These are phyloP conservation scores for Carex littledalei DNA, from an alignment of 176 grass and related monocot species.

Conservation along the genomic window DNA sequence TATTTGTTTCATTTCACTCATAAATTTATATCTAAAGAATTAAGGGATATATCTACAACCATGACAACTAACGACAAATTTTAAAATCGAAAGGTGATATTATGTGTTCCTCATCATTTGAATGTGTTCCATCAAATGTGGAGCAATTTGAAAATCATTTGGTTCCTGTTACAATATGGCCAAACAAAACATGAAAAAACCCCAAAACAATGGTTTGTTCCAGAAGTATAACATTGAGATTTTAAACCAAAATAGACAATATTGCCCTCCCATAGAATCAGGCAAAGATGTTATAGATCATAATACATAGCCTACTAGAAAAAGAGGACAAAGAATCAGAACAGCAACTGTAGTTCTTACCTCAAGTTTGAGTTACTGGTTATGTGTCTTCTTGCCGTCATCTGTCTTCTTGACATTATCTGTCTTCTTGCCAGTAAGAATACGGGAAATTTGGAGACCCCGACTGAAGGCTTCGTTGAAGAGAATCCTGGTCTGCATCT, in stretches of 20 bases:
- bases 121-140: neutral
- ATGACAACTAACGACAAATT: neutral
- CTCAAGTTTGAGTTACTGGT: constrained; percentile 34
- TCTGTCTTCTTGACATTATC: constrained; percentile 43
- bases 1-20: neutral
- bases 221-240: neutral
- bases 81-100: neutral
- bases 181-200: neutral
- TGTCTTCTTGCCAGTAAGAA: constrained; percentile 77
- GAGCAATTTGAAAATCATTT: neutral
- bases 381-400: constrained; percentile 46
- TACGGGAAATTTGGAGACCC: constrained; percentile 79
- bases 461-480: constrained; percentile 97
- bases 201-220: neutral
- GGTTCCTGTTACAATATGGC: neutral
- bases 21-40: neutral
- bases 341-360: constrained; percentile 25
- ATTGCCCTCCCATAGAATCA: neutral
- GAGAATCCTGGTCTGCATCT: constrained; percentile 97
- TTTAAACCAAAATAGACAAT: neutral
- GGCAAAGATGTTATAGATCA: neutral
- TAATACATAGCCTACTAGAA: neutral
- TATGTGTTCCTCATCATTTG: neutral
- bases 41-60: neutral
- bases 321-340: neutral